phyloP scores from a whole-genome alignment of 2,329 filamentous ascomycete genomes.

The Phialophora chinensis region DNA sequence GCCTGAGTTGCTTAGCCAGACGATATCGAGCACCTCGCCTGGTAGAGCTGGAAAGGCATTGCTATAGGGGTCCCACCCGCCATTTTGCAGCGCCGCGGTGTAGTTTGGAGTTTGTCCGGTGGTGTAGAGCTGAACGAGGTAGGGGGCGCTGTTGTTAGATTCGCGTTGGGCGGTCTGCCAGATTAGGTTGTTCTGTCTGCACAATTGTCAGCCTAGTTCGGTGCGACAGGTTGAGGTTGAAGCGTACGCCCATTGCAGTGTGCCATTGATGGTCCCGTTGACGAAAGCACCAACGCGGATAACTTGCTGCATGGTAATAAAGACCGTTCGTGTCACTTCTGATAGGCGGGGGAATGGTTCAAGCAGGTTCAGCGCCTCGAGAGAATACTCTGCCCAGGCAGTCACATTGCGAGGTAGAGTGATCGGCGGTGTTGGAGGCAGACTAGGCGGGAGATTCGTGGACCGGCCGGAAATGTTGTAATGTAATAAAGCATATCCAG shows the following conservation, averaged over 20 bases:
- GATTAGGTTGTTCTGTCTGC: conserved; percentile 50
- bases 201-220: background rate
- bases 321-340: conserved; percentile 59
- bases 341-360: conserved; percentile 38
- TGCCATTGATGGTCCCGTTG: conserved; percentile 36
- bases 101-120: conserved; percentile 50
- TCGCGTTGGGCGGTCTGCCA: conserved; percentile 51
- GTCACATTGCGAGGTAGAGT: conserved; percentile 35
- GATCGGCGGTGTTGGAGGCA: conserved; percentile 34
- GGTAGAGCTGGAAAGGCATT: conserved; percentile 48
- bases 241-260: conserved; percentile 39
- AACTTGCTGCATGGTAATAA: conserved; percentile 51
- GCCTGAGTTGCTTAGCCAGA: conserved; percentile 49
- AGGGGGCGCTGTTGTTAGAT: conserved; percentile 44
- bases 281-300: conserved; percentile 29
- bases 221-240: background rate
- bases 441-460: conserved; percentile 25
- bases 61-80: conserved; percentile 51
- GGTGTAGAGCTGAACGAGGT: conserved; percentile 56
- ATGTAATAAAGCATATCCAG: conserved; percentile 42
- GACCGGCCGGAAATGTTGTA: conserved; percentile 27
- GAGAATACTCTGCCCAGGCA: conserved; percentile 39
- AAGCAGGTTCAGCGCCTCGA: conserved; percentile 31
- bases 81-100: conserved; percentile 48
- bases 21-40: conserved; percentile 55